Evolutionary conservation across 2,329 filamentous ascomycete genomes (phyloP), one percentile per base, ranked within the genome.

Genomic region (Ascosphaera aggregata): DNA sequence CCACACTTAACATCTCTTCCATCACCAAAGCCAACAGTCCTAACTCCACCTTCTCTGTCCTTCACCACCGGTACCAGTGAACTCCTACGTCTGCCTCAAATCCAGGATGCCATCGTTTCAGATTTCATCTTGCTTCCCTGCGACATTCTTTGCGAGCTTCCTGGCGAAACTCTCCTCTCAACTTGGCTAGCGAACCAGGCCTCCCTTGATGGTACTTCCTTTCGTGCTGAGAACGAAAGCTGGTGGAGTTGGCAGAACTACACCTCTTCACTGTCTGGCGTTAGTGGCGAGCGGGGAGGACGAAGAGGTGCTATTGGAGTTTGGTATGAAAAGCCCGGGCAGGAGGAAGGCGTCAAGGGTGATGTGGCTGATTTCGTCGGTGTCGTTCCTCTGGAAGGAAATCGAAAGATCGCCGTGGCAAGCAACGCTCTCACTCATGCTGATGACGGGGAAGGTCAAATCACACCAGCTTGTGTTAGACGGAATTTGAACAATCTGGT

Each of bases 351-450:
- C 27, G 69, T 86, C 44, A 95, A 94, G 59, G 77, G 77, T 36
- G 82, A 94, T 54, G 84, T 93, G 54, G 89, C 82, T 2, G 86
- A 95, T 51, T 94, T 94, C 53, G 70, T 94, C 48, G 80, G 77
- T 7, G 82, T 80, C 1, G 69, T 78, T 0, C 73, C 79, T 2
- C 60, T 89, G 4, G 61, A 73, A 2, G 51, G 63, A 3, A 61
- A 60, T 34, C 56, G 61, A 39, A 51, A 52, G 11, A 50, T 72
- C 0, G 56, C 66, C 13, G 66, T 73, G 1, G 39, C 39, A 2
- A 37, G 39, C 4, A 13, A 64, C 69, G 22, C 11, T 11, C 22
- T 11, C 22, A 27, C 22, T 27, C 11, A 27, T 11, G 22, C 7
- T 11, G 11, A 7, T 5, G 22, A 27, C 11, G 22, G 11, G 22